Base-by-base conservation (phyloP, 2,329 filamentous ascomycete genomes). In the Huntiella abstrusa region DNA sequence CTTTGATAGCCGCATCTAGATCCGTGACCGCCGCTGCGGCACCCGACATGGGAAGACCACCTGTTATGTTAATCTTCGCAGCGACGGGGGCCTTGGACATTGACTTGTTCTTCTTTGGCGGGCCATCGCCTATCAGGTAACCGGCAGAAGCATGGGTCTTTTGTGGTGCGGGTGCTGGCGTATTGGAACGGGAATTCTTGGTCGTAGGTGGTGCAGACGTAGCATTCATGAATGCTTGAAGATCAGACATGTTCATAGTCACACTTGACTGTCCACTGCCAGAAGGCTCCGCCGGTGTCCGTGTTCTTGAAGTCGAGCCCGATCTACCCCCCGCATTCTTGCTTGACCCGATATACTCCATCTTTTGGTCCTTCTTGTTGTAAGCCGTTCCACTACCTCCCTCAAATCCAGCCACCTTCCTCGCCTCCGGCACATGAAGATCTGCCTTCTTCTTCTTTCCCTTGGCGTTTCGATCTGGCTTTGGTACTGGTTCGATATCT, bases 21-120 rank as follows among this genome's bases (percentile, higher is more conserved):
- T 81, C 77, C 12, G 74, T 74, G 13, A 91, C 66, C 1, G 79
- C 76, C 1, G 79, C 80, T 0, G 82, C 85, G 34, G 80, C 75
- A 12, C 85, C 83, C 47, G 85, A 79, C 83, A 91, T 91, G 1
- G 83, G 76, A 7, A 73, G 78, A 10, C 84, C 84, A 37, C 85
- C 84, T 1, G 81, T 68, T 47, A 91, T 77, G 52, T 73, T 75
- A 47, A 84, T 62, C 60, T 86, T 87, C 33, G 79, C 71, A 37
- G 69, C 57, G 54, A 13, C 57, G 57, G 46, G 15, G 17, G 41
- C 11, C 15, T 36, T 37, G 10, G 43, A 45, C 19, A n/a, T 45
- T 58, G 34, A 3, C 22, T 47, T 49, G 36, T n/a, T 38, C 35
- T 49, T 66, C 52, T 73, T 77, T 6, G 63, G 68, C 16, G 70